These are phyloP conservation scores for Ustilago crameri DNA, from an alignment of 1,284 basidiomycete genomes.

Conservation along the genomic window DNA sequence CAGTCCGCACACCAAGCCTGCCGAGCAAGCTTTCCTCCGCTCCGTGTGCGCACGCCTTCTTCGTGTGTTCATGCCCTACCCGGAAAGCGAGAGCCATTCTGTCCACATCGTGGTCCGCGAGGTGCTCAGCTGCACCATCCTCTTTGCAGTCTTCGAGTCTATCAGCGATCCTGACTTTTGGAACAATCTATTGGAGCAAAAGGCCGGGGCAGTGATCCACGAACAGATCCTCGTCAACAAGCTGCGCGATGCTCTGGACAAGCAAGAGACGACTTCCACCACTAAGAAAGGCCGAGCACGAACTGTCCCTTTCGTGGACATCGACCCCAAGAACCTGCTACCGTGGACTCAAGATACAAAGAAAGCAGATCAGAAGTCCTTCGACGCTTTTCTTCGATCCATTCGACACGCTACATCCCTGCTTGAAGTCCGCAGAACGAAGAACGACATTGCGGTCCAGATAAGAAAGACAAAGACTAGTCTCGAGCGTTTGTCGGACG, in stretches of 20 bases:
- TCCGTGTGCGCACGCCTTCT: slow-evolving; percentile 78
- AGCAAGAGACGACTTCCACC: slow-evolving; percentile 49
- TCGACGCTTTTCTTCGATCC: slow-evolving; percentile 43
- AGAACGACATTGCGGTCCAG: slow-evolving; percentile 53
- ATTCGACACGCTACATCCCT: slow-evolving; percentile 39
- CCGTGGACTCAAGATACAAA: slow-evolving; percentile 35
- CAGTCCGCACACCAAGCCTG: slow-evolving; percentile 85
- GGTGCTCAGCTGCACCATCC: slow-evolving; percentile 81
- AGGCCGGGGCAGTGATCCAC: slow-evolving; percentile 86
- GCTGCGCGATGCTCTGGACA: slow-evolving; percentile 71
- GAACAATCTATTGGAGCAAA: slow-evolving; percentile 90
- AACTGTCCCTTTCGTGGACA: slow-evolving; percentile 16
- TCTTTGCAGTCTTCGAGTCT: slow-evolving; percentile 90
- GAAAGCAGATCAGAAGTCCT: slow-evolving; percentile 42
- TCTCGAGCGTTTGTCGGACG: slow-evolving; percentile 36
- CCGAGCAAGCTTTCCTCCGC: slow-evolving; percentile 85
- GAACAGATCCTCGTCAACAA: slow-evolving; percentile 78
- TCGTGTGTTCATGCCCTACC: slow-evolving; percentile 78
- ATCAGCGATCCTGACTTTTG: slow-evolving; percentile 94
- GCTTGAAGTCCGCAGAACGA: slow-evolving; percentile 50
- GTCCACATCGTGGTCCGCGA: slow-evolving; percentile 81
- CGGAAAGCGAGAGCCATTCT: slow-evolving; percentile 78
- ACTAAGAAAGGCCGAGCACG: slow-evolving; percentile 13
- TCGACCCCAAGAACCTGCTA: slow-evolving; percentile 23
- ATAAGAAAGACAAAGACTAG: slow-evolving; percentile 53